phyloP scores from a whole-genome alignment of 257 asterid genomes.

The Solanum sejunctum region DNA sequence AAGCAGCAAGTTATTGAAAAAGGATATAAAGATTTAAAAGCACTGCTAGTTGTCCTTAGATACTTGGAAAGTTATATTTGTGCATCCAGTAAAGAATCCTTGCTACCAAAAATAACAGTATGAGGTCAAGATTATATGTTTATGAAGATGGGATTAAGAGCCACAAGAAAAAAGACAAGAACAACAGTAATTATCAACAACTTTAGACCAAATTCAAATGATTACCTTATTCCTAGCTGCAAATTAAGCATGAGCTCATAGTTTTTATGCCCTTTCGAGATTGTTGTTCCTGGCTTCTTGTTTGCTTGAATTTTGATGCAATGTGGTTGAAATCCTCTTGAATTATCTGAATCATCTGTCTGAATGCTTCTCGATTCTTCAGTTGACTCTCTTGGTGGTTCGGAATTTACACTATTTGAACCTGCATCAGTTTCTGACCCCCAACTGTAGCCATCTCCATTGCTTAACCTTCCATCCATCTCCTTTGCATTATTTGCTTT shows the following conservation, averaged over 20 bases:
- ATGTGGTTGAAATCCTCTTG: conserved; percentile 21
- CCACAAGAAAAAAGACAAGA: neutral
- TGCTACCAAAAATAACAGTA: neutral
- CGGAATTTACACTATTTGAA: conserved; percentile 26
- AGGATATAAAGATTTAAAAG: neutral
- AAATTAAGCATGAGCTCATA: conserved; percentile 90
- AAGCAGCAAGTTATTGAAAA: neutral
- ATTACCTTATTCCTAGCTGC: conserved; percentile 94
- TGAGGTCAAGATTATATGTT: neutral
- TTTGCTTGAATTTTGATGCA: conserved; percentile 39
- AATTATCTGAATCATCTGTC: conserved; percentile 17
- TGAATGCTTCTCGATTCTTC: conserved; percentile 11
- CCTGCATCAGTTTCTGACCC: conserved; percentile 48
- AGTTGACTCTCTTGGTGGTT: conserved; percentile 18
- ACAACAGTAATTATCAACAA: neutral
- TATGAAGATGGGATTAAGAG: neutral
- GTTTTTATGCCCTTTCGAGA: conserved; percentile 72
- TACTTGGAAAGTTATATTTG: neutral
- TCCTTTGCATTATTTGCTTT: conserved; percentile 16
- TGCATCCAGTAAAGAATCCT: neutral
- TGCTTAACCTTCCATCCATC: conserved; percentile 35
- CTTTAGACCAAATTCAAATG: neutral
- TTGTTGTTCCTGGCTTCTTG: conserved; percentile 50
- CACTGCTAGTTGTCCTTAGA: neutral
- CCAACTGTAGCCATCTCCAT: conserved; percentile 13